phyloP scores from a whole-genome alignment of 176 grass and related monocot genomes.

The Neostapfia colusana region DNA sequence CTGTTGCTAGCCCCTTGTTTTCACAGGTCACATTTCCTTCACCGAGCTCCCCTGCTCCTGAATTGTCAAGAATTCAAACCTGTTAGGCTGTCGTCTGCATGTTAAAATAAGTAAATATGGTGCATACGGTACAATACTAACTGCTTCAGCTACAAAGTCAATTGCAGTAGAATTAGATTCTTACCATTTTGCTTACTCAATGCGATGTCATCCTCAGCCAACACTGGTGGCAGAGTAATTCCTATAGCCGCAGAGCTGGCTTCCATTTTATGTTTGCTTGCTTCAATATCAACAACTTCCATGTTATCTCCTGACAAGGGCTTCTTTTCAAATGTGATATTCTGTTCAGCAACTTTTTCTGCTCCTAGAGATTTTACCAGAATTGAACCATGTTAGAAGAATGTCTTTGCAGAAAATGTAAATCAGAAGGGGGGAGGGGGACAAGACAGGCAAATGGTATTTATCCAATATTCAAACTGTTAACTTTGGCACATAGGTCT shows the following conservation, averaged over 20 bases:
- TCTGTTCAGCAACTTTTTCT: conserved; percentile 46
- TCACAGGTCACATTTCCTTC: conserved; percentile 40
- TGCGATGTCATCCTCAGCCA: conserved; percentile 27
- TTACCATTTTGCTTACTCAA: conserved; percentile 49
- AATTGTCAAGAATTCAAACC: conserved; percentile 6
- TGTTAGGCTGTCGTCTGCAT: neutral
- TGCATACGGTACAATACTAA: conserved; percentile 4
- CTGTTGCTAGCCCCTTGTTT: conserved; percentile 16
- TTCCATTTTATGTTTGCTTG: conserved; percentile 39
- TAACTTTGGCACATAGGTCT: neutral
- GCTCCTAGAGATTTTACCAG: conserved; percentile 44
- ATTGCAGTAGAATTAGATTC: conserved; percentile 43
- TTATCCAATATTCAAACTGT: neutral
- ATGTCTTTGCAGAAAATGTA: conserved; percentile 13
- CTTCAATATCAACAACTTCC: conserved; percentile 56
- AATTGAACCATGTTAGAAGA: conserved; percentile 32
- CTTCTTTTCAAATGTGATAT: conserved; percentile 20
- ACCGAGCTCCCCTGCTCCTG: conserved; percentile 50
- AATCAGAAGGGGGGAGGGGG: neutral
- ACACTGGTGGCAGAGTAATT: conserved; percentile 22
- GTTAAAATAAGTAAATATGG: neutral
- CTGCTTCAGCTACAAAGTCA: conserved; percentile 28
- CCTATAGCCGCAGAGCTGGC: conserved; percentile 10
- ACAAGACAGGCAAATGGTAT: neutral
- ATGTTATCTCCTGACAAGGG: conserved; percentile 36